These are phyloP conservation scores for Phytopythium ostracodes DNA, from an alignment of 352 stramenopile species.

Conservation along the genomic window DNA sequence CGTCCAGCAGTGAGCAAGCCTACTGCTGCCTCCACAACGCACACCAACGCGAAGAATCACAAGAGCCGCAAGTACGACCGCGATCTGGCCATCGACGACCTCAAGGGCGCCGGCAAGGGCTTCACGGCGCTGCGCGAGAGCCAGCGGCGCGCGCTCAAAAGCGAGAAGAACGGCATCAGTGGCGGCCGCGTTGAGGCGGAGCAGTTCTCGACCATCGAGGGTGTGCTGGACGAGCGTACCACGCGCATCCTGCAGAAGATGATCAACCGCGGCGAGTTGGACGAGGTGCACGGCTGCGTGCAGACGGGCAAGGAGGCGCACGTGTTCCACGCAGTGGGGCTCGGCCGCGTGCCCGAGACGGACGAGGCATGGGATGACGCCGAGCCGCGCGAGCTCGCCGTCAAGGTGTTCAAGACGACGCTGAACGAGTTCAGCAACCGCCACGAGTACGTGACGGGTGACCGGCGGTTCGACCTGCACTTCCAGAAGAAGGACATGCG, in stretches of 20 bases:
- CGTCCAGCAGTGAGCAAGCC: conserved; percentile 5
- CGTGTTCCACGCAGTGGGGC: conserved; percentile 70
- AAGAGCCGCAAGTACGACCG: conserved; percentile 35
- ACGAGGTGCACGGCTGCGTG: conserved; percentile 70
- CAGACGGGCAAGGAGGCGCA: conserved; percentile 83
- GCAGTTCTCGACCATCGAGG: conserved; percentile 56
- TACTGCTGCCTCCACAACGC: conserved; percentile 9
- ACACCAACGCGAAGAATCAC: conserved; percentile 4
- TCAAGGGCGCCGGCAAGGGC: conserved; percentile 21
- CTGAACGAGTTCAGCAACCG: conserved; percentile 81
- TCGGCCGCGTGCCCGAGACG: conserved; percentile 18
- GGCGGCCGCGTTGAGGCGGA: conserved; percentile 43
- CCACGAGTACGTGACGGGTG: conserved; percentile 79
- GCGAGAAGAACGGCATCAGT: conserved; percentile 49
- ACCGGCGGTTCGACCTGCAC: conserved; percentile 70
- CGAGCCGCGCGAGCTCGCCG: conserved; percentile 30
- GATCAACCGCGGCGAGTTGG: conserved; percentile 62
- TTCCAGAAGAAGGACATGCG: conserved; percentile 69
- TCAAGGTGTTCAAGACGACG: conserved; percentile 87
- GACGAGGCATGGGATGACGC: conserved; percentile 25
- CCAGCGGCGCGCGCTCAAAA: conserved; percentile 47
- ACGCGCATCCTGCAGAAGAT: conserved; percentile 69
- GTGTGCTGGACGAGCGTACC: conserved; percentile 75
- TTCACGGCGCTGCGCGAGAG: conserved; percentile 58
- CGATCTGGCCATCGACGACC: conserved; percentile 22